phyloP scores from a whole-genome alignment of 768 basidiomycete species.

The Tremella fuciformis region DNA sequence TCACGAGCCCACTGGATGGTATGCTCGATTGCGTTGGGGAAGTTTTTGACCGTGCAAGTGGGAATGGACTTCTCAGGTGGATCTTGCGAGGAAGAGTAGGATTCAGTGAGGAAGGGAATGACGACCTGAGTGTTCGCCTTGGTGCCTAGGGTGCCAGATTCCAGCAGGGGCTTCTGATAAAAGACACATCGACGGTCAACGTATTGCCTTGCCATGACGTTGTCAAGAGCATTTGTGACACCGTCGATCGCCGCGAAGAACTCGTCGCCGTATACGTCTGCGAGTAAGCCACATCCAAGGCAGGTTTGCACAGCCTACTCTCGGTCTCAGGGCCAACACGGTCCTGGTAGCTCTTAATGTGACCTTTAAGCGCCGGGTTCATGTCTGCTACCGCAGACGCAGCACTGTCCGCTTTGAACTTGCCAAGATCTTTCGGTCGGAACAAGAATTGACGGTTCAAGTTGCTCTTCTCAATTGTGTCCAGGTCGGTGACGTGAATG shows the following conservation, averaged over 20 bases:
- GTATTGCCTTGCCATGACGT: conserved; percentile 90
- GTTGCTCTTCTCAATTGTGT: conserved; percentile 99
- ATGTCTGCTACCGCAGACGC: conserved; percentile 86
- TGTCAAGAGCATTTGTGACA: conserved; percentile 96
- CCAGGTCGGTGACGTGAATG: conserved; percentile 92
- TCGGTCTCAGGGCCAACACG: conserved; percentile 90
- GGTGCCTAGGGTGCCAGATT: conserved; percentile 96
- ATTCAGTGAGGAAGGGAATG: conserved; percentile 89
- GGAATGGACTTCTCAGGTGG: conserved; percentile 97
- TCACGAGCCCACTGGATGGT: conserved; percentile 97
- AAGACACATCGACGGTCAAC: conserved; percentile 99
- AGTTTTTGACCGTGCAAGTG: conserved; percentile 96
- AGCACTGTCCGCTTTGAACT: conserved; percentile 95
- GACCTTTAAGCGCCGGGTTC: conserved; percentile 85
- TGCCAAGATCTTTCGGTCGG: conserved; percentile 89
- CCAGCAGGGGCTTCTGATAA: conserved; percentile 90
- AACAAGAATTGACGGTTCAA: conserved; percentile 97
- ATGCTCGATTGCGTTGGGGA: conserved; percentile 96
- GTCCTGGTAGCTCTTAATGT: conserved; percentile 85
- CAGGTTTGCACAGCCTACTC: conserved; percentile 59
- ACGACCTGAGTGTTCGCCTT: conserved; percentile 97
- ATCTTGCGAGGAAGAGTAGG: conserved; percentile 95
- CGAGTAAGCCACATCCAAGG: conserved; percentile 20
- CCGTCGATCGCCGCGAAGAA: conserved; percentile 88
- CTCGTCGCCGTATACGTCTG: conserved; percentile 79